Conservation (phyloP, 441 rosid genomes). For the Euphorbia corollata region DNA sequence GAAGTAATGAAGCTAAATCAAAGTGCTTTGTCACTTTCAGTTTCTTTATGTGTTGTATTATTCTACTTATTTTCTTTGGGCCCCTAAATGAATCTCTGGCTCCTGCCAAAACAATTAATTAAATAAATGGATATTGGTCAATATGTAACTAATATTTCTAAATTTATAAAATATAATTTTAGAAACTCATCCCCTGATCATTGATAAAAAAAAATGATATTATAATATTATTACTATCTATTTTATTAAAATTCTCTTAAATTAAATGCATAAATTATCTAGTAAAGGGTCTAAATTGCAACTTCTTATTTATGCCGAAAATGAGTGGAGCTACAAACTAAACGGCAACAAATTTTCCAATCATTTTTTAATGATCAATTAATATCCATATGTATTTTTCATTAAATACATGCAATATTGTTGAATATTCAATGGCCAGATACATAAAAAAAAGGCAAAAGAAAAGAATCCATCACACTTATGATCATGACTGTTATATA, state of each 20-base stretch:
- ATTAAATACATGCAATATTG: not conserved
- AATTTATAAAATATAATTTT: not conserved
- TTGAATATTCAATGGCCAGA: slow-evolving; percentile 9
- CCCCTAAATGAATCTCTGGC: slow-evolving; percentile 34
- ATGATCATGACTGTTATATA: not conserved
- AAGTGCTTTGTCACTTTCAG: slow-evolving; percentile 30
- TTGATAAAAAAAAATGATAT: not conserved
- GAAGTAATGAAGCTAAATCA: slow-evolving; percentile 27
- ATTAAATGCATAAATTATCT: not conserved
- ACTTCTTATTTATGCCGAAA: not conserved
- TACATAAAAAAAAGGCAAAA: not conserved
- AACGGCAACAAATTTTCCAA: not conserved
- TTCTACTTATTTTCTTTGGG: slow-evolving; percentile 13
- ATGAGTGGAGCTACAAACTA: not conserved
- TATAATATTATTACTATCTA: too few relatives aligned
- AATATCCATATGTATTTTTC: not conserved
- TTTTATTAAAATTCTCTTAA: too few relatives aligned
- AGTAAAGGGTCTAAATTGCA: not conserved
- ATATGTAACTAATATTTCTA: too few relatives aligned
- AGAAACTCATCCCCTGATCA: not conserved
- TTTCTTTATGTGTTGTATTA: slow-evolving; percentile 27
- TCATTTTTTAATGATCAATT: not conserved
- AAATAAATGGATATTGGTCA: not conserved
- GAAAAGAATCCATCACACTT: slow-evolving; percentile 1
- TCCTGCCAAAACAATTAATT: slow-evolving; percentile 25